Base-by-base conservation (phyloP, 441 rosid genomes). In the Biscutella laevigata region DNA sequence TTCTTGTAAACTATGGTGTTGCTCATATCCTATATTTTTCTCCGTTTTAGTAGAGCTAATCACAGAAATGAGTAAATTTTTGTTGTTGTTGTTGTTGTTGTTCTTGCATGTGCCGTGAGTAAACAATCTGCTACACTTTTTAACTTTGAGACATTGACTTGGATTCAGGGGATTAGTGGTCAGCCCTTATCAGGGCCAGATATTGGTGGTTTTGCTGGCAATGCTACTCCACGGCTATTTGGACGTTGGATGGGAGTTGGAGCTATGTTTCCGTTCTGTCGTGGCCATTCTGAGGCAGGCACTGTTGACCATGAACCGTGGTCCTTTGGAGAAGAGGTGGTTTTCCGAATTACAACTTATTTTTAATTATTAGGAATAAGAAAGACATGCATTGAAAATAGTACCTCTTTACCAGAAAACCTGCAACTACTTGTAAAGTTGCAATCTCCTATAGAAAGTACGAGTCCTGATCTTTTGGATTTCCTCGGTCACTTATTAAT, bases 211-310 rank as follows among this genome's bases (percentile, higher is more conserved):
- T 88, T 78, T 72, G 86, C 58, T 37, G 99, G 92, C 56, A 88
- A 92, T 75, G 95, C 99, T 16, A 71, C 95, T 20, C 90, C 99
- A 4, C 82, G 74, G 68, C 81, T 92, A 46, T 92, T 86, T 61
- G 99, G 92, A 54, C 76, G 92, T 59, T 92, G 96, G 99, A 82
- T 92, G 99, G 99, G 94, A 6, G 19, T 92, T 21, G 99, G 95
- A 51, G 83, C 99, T 33, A 74, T 92, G 94, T 86, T 88, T 68
- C 96, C 99, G n/a, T 92, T 92, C 59, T 82, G 92, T 37, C 97
- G 95, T 59, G 97, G 92, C 7, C 99, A 92, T 74, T 62, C 92
- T 43, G 94, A 84, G 77, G 67, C 48, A 6, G 84, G 64, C 50
- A 82, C 97, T 33, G 63, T 28, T 68, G 82, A 86, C 55, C 97